Conservation (phyloP, 2,329 filamentous ascomycete species). For the Sordariomycetes sp. region DNA sequence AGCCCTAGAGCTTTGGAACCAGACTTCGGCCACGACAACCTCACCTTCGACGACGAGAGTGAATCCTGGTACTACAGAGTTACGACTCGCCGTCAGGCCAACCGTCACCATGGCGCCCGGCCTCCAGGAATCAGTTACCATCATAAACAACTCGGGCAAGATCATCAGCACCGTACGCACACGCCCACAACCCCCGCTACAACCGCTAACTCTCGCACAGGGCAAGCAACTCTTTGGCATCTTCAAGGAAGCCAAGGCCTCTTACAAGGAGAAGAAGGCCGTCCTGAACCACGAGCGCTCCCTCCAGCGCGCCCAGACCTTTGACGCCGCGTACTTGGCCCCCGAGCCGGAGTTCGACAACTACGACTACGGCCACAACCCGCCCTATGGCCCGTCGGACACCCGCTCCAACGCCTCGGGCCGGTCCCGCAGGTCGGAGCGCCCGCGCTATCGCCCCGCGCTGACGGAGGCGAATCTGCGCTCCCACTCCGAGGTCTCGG, state of each 20-base stretch:
- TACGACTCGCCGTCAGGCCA: neutral
- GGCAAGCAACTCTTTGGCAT: constrained; percentile 82
- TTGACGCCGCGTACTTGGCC: constrained; percentile 17
- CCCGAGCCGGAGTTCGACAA: constrained; percentile 13
- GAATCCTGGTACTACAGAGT: neutral
- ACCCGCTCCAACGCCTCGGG: constrained; percentile 25
- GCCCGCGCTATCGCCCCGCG: constrained; percentile 19
- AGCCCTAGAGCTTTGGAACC: neutral
- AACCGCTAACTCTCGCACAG: constrained; percentile 25
- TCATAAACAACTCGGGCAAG: constrained; percentile 84
- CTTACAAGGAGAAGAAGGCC: constrained; percentile 79
- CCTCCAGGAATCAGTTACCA: constrained; percentile 59
- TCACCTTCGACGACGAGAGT: neutral
- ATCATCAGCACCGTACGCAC: constrained; percentile 69
- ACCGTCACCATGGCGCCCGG: neutral
- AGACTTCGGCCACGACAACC: neutral
- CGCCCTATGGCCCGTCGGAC: constrained; percentile 16
- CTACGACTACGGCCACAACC: constrained; percentile 8
- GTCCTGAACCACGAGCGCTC: constrained; percentile 55
- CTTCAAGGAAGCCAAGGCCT: constrained; percentile 82
- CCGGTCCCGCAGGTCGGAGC: constrained; percentile 21
- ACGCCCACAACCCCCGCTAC: neutral
- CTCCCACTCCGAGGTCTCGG: constrained; percentile 37
- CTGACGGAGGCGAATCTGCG: constrained; percentile 40
- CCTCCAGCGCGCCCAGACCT: constrained; percentile 49